Evolutionary conservation across 768 basidiomycete species (phyloP).

Genomic region (Amanita exitialis): DNA sequence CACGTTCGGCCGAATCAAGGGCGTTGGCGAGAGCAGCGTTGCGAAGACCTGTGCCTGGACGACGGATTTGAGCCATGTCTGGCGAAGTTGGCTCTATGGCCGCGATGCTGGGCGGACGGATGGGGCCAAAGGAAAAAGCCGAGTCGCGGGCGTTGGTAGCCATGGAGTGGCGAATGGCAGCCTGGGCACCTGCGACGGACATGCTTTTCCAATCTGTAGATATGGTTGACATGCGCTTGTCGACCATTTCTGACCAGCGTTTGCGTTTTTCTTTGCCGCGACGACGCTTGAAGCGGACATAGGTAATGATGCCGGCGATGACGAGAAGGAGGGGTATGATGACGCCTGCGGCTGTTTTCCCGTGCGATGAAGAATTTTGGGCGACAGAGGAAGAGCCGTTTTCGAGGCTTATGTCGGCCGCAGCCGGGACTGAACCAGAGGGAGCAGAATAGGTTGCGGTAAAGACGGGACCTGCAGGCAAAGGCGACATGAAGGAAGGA

Average conservation of each 20-base stretch:
- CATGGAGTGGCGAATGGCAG: conserved; percentile 64
- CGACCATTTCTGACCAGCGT: conserved; percentile 56
- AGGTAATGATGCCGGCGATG: conserved; percentile 29
- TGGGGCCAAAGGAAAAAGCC: conserved; percentile 49
- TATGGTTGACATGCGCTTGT: conserved; percentile 80
- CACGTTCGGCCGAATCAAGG: conserved; percentile 21
- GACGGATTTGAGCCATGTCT: conserved; percentile 34
- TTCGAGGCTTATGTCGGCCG: conserved; percentile 36
- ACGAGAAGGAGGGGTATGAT: conserved; percentile 53
- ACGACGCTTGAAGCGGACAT: conserved; percentile 43
- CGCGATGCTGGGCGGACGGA: conserved; percentile 38
- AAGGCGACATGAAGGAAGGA: conserved; percentile 38
- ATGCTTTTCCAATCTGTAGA: conserved; percentile 71
- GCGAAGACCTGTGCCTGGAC: conserved; percentile 38
- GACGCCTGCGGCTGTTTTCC: conserved; percentile 58
- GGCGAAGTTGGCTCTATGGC: conserved; percentile 26
- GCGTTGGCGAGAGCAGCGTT: conserved; percentile 25
- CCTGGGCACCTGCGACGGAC: conserved; percentile 57
- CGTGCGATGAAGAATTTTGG: conserved; percentile 27
- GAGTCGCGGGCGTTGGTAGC: conserved; percentile 35
- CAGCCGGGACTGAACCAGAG: conserved; percentile 25
- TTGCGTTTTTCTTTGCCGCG: conserved; percentile 40
- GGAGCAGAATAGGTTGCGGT: conserved; percentile 48
- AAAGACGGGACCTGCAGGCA: conserved; percentile 63
- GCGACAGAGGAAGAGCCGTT: conserved; percentile 16